Conservation (phyloP, 2,329 filamentous ascomycete species). For the Hymenoscyphus salicellus region DNA sequence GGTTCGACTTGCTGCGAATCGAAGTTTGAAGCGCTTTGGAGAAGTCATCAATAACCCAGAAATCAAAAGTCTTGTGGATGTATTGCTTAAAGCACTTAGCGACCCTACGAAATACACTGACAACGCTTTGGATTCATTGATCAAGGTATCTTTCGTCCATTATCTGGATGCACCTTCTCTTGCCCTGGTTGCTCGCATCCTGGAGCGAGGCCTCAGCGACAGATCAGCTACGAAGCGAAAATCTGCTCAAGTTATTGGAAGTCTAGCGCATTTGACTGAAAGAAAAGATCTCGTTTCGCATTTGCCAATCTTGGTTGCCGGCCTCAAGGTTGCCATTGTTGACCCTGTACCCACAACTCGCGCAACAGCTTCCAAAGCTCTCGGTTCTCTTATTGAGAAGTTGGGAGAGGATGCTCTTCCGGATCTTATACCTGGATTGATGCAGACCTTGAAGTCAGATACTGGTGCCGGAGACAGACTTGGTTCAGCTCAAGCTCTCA, state of each 20-base stretch:
- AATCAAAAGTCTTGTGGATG: constrained; percentile 86
- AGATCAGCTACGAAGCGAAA: constrained; percentile 95
- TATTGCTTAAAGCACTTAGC: constrained; percentile 92
- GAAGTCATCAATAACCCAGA: constrained; percentile 98
- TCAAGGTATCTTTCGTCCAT: constrained; percentile 97
- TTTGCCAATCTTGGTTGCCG: constrained; percentile 86
- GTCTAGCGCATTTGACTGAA: constrained; percentile 93
- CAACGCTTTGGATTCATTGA: constrained; percentile 85
- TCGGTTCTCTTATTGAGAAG: constrained; percentile 97
- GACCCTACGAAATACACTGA: constrained; percentile 97
- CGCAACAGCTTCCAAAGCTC: constrained; percentile 90
- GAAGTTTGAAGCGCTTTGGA: constrained; percentile 94
- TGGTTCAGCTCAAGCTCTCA: constrained; percentile 92
- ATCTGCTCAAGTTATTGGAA: constrained; percentile 95
- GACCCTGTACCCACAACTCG: constrained; percentile 95
- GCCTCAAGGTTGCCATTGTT: constrained; percentile 82
- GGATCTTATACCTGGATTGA: constrained; percentile 94
- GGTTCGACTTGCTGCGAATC: constrained; percentile 85
- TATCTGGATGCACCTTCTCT: constrained; percentile 97
- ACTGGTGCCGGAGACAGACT: constrained; percentile 93
- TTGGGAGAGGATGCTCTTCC: constrained; percentile 94
- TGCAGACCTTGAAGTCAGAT: constrained; percentile 96
- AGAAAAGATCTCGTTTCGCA: constrained; percentile 90
- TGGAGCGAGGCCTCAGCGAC: constrained; percentile 87
- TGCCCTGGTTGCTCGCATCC: constrained; percentile 88